Base-by-base conservation (phyloP, 805 yeast genomes). In the Candida nitratophila region DNA sequence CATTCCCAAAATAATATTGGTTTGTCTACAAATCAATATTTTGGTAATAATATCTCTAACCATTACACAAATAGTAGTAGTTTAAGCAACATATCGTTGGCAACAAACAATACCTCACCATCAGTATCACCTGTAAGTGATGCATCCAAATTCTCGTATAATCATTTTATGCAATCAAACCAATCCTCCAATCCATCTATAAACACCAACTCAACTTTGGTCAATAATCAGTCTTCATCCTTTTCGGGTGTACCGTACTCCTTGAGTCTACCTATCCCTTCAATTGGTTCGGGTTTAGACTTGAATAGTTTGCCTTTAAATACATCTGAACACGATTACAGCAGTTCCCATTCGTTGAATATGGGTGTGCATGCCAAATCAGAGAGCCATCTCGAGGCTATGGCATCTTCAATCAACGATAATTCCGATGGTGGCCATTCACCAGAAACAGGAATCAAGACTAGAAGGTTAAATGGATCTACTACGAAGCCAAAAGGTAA, bases 401-500 rank as follows among this genome's bases (percentile, higher is more conserved):
- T 15, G 6, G 10, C 26, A 6, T 17, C 26, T 10, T 6, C 10
- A 35, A 19, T 24, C 6, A 24, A n/a, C 29, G 16, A 19, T 9
- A 24, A 21, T 21, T 8, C 22, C 21, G 10, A 11, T 7, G 38
- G 38, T 15, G 37, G 21, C 5, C 15, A n/a, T n/a, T n/a, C n/a
- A n/a, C n/a, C n/a, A 20, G 16, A 8, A 44, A 41, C 19, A 39
- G 26, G n/a, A 44, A 43, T 29, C 15, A 44, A 43, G 39, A 24
- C 19, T 20, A 31, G 33, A 31, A 19, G 38, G 19, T 26, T 27
- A 20, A 7, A 31, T 35, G 32, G 26, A 12, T 29, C 30, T 10
- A 29, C 37, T 11, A 26, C 44, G 2, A 51, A 47, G 30, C 43
- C 46, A 17, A 47, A 4, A 16, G 40, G 40, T 27, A 19, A 37